These are phyloP conservation scores for Senna siamea DNA, from an alignment of 306 rosid genomes.

Conservation along the genomic window DNA sequence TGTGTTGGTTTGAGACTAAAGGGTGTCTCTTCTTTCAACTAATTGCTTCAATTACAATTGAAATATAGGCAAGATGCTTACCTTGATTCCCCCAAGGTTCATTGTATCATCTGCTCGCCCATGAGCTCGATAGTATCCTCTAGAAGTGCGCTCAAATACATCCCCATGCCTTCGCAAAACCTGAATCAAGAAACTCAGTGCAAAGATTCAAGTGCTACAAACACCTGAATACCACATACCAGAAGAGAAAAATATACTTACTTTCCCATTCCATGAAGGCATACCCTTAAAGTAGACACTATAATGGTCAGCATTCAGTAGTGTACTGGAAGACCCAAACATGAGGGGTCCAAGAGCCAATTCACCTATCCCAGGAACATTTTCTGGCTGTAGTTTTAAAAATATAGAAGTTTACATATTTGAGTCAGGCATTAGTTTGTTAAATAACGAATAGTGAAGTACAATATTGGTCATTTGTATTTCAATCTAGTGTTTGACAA, in stretches of 20 bases:
- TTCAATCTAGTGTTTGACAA: conserved; percentile 2
- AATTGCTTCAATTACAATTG: conserved; percentile 14
- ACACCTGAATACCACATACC: not conserved
- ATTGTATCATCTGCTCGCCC: conserved; percentile 98
- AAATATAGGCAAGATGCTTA: conserved; percentile 31
- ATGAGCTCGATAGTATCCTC: conserved; percentile 90
- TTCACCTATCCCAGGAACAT: conserved; percentile 90
- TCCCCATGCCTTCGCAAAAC: conserved; percentile 93
- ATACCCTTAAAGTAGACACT: conserved; percentile 85
- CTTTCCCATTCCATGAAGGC: conserved; percentile 87
- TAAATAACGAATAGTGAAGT: conserved; percentile 22
- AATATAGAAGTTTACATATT: no score
- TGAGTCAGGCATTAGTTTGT: not conserved
- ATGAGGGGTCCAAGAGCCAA: conserved; percentile 86
- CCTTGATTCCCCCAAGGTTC: conserved; percentile 99
- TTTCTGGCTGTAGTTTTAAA: conserved; percentile 54
- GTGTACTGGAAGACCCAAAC: conserved; percentile 77
- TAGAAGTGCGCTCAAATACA: conserved; percentile 77
- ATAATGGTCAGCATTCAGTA: conserved; percentile 89
- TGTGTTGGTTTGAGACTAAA: not conserved
- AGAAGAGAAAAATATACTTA: conserved; percentile 43
- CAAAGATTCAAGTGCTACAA: conserved; percentile 27
- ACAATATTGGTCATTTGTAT: conserved; percentile 7
- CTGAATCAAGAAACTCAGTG: conserved; percentile 47
- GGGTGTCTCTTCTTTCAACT: not conserved